Percentiles rank a stretch among this genome's conserved stretches.
Conservation (phyloP, 352 stramenopile species). For the Pythium phragmitis region DNA sequence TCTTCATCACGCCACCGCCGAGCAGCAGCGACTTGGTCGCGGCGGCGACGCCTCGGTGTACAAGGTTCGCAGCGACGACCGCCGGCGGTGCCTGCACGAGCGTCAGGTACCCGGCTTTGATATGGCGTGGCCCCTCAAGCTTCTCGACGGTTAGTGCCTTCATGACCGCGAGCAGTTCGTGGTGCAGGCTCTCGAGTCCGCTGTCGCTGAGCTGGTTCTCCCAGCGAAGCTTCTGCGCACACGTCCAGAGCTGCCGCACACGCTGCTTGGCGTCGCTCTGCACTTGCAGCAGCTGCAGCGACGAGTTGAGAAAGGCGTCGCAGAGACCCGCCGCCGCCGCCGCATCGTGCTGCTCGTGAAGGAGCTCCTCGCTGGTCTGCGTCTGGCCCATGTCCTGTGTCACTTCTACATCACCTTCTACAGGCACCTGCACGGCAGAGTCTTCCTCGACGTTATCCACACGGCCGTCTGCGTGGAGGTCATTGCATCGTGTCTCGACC, state of each 20-base stretch:
- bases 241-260: constrained; percentile 64
- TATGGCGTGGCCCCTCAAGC: constrained; percentile 38
- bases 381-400: background rate
- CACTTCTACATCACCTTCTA: background rate
- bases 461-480: background rate
- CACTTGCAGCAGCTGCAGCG: constrained; percentile 61
- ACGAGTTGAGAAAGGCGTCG: constrained; percentile 55
- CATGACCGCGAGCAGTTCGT: constrained; percentile 39
- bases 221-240: constrained; percentile 51
- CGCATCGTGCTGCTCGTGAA: background rate
- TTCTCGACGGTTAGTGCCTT: constrained; percentile 62
- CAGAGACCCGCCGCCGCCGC: constrained; percentile 11
- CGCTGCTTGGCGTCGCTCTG: constrained; percentile 59
- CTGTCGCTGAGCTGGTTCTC: constrained; percentile 38
- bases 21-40: constrained; percentile 23
- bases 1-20: background rate
- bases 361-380: too few species aligned
- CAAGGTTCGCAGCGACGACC: constrained; percentile 12
- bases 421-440: background rate
- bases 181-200: constrained; percentile 35
- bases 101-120: constrained; percentile 51
- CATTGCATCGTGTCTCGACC: background rate
- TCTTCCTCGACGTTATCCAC: background rate
- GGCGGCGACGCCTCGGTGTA: constrained; percentile 10
- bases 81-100: constrained; percentile 44